Evolutionary conservation across 2,329 filamentous ascomycete species (phyloP).

Genomic region (Coniochaeta sp.): DNA sequence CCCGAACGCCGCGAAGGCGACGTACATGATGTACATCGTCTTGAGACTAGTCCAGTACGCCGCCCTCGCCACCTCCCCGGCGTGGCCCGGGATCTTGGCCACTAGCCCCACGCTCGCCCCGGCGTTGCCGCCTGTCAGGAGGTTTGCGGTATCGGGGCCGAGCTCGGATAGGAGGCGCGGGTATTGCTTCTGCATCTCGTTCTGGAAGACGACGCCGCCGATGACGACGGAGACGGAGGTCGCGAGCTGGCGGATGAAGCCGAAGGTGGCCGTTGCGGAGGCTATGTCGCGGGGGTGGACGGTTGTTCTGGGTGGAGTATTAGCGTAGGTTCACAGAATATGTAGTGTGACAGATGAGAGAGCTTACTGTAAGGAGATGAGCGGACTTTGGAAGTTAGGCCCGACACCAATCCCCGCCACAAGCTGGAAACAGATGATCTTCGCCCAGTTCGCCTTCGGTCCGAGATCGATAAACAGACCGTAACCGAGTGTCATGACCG

Average conservation of each 20-base stretch:
- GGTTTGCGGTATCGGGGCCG: slow-evolving; percentile 34
- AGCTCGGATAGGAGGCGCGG: slow-evolving; percentile 16
- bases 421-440: slow-evolving; percentile 48
- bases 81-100: slow-evolving; percentile 36
- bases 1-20: slow-evolving; percentile 39
- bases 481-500: slow-evolving; percentile 51
- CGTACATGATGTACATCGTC: slow-evolving; percentile 53
- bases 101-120: slow-evolving; percentile 55
- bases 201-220: slow-evolving; percentile 37
- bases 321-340: background rate
- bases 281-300: slow-evolving; percentile 55
- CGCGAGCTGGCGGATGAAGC: slow-evolving; percentile 51
- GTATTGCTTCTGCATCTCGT: slow-evolving; percentile 30
- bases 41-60: slow-evolving; percentile 44
- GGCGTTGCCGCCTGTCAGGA: slow-evolving; percentile 52
- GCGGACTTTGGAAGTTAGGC: slow-evolving; percentile 54
- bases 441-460: slow-evolving; percentile 36
- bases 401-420: slow-evolving; percentile 55
- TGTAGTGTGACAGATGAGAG: no score
- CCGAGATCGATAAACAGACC: slow-evolving; percentile 51
- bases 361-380: slow-evolving; percentile 51
- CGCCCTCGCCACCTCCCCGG: slow-evolving; percentile 32
- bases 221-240: slow-evolving; percentile 52
- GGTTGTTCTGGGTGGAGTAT: slow-evolving; percentile 26
- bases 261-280: slow-evolving; percentile 54